phyloP scores from a whole-genome alignment of 352 stramenopile species.

The Phytopythium vexans region DNA sequence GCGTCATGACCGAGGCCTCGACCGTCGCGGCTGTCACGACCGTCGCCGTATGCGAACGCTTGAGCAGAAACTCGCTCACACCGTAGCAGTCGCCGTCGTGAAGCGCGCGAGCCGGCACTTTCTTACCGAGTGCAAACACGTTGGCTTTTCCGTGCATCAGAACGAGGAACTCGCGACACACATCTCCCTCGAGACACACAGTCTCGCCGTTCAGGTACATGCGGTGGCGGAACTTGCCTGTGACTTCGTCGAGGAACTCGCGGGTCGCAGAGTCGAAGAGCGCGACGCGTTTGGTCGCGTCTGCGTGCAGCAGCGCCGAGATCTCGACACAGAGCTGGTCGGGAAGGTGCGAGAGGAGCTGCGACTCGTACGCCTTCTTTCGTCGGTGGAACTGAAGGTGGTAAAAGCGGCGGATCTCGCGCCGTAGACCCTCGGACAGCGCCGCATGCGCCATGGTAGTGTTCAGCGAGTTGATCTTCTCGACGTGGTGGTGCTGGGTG shows the following conservation, averaged over 20 bases:
- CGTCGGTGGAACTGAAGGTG: conserved; percentile 55
- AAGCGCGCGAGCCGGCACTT: conserved; percentile 48
- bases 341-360: conserved; percentile 59
- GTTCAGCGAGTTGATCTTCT: conserved; percentile 69
- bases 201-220: conserved; percentile 73
- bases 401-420: conserved; percentile 73
- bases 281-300: conserved; percentile 45
- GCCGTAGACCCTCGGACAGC: conserved; percentile 49
- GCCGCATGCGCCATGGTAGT: conserved; percentile 52
- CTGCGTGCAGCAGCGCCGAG: conserved; percentile 61
- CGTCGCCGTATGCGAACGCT: conserved; percentile 35
- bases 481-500: conserved; percentile 55
- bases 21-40: conserved; percentile 45
- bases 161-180: conserved; percentile 70
- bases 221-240: conserved; percentile 70
- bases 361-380: conserved; percentile 68
- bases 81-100: conserved; percentile 70
- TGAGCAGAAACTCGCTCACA: conserved; percentile 62
- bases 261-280: conserved; percentile 63
- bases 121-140: conserved; percentile 46
- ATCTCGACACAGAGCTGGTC: conserved; percentile 78
- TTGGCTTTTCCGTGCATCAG: conserved; percentile 62
- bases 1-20: conserved; percentile 65
- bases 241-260: conserved; percentile 78
- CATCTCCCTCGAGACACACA: conserved; percentile 61